These are phyloP conservation scores for Suillus fuscotomentosus DNA, from an alignment of 768 basidiomycete genomes.

Conservation along the genomic window DNA sequence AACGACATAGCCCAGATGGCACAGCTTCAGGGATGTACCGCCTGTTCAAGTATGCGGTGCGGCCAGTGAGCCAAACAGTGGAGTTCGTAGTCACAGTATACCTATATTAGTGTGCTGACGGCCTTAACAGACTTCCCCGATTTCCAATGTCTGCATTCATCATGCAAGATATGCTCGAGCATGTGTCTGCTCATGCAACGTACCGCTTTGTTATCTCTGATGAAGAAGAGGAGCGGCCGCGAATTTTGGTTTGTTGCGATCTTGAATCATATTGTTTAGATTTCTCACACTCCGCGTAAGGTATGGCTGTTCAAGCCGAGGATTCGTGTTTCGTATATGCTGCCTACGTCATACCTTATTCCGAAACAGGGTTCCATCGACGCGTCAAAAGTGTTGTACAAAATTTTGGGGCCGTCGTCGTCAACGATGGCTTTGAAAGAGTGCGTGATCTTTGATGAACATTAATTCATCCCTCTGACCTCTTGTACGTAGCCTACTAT, in stretches of 20 bases:
- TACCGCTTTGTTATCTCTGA: slow-evolving; percentile 90
- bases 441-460: slow-evolving; percentile 33
- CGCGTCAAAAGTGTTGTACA: slow-evolving; percentile 85
- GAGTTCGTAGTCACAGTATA: slow-evolving; percentile 52
- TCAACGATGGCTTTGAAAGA: slow-evolving; percentile 49
- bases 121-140: slow-evolving; percentile 31
- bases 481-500: slow-evolving; percentile 44
- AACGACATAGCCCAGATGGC: slow-evolving; percentile 36
- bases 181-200: slow-evolving; percentile 87
- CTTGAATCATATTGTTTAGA: background rate
- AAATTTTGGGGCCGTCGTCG: slow-evolving; percentile 64
- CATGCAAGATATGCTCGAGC: slow-evolving; percentile 88
- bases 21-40: slow-evolving; percentile 51
- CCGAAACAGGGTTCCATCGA: slow-evolving; percentile 61
- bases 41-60: slow-evolving; percentile 82
- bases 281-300: slow-evolving; percentile 35
- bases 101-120: background rate
- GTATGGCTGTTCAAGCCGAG: slow-evolving; percentile 95
- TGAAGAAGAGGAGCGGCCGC: slow-evolving; percentile 78
- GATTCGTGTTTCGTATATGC: slow-evolving; percentile 74
- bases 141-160: slow-evolving; percentile 85
- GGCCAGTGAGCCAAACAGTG: slow-evolving; percentile 57
- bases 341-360: slow-evolving; percentile 51
- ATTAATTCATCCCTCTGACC: background rate
- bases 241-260: slow-evolving; percentile 64